These are phyloP conservation scores for Termitomyces eurrhizus DNA, from an alignment of 768 basidiomycete species.

Conservation along the genomic window DNA sequence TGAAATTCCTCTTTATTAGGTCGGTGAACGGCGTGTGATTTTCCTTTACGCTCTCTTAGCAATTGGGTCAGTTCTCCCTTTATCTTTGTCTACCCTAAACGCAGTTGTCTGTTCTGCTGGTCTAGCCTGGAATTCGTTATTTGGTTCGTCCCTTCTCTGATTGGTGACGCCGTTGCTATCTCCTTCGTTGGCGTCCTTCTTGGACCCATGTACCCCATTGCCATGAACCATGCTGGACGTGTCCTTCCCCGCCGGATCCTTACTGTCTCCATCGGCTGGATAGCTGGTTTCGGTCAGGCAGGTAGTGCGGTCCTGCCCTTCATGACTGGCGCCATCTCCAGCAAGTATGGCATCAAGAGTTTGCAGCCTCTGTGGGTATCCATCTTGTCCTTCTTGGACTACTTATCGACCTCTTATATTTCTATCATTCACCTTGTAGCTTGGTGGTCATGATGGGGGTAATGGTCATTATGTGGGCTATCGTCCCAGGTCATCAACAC, in stretches of 20 bases:
- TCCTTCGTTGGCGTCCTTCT: slow-evolving; percentile 63
- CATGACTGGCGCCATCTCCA: slow-evolving; percentile 65
- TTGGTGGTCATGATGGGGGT: slow-evolving; percentile 58
- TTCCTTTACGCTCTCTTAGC: slow-evolving; percentile 49
- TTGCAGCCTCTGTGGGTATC: slow-evolving; percentile 58
- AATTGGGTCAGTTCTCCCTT: slow-evolving; percentile 34
- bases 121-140: slow-evolving; percentile 58
- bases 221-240: slow-evolving; percentile 66
- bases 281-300: slow-evolving; percentile 64
- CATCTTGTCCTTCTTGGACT: not conserved
- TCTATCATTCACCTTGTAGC: slow-evolving; percentile 24
- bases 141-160: slow-evolving; percentile 66
- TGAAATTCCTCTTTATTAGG: slow-evolving; percentile 19
- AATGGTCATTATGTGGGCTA: slow-evolving; percentile 53
- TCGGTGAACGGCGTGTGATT: slow-evolving; percentile 52
- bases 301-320: slow-evolving; percentile 73
- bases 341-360: slow-evolving; percentile 54
- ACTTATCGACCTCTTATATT: not conserved
- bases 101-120: not conserved
- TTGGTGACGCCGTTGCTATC: slow-evolving; percentile 61
- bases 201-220: slow-evolving; percentile 74
- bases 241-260: slow-evolving; percentile 71
- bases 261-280: slow-evolving; percentile 63
- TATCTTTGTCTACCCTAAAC: not conserved
- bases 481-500: slow-evolving; percentile 34